Conservation (phyloP, 768 basidiomycete species). For the Suillus americanus region DNA sequence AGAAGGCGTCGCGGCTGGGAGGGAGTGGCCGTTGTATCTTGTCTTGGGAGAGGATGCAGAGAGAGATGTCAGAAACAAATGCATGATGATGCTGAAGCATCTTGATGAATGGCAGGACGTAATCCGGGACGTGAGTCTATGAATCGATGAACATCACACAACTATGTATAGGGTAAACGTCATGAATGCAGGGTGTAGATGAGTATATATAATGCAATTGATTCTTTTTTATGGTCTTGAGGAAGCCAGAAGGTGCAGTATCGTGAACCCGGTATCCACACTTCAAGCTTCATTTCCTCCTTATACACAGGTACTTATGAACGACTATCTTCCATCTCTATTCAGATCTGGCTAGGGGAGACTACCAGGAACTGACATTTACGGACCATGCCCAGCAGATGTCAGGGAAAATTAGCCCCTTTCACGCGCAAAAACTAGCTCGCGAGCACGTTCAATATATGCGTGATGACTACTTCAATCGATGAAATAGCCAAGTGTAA, state of each 20-base stretch:
- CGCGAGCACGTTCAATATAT: not conserved
- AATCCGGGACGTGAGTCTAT: slow-evolving; percentile 41
- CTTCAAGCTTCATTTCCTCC: not conserved
- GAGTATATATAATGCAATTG: not conserved
- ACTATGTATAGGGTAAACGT: not conserved
- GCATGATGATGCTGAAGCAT: slow-evolving; percentile 39
- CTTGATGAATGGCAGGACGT: slow-evolving; percentile 59
- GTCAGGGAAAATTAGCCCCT: slow-evolving; percentile 12
- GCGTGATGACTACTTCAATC: not conserved
- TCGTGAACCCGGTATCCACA: not conserved
- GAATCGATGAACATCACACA: slow-evolving; percentile 21
- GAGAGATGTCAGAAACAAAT: slow-evolving; percentile 49
- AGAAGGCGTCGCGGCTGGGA: slow-evolving; percentile 49
- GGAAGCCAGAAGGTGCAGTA: not conserved
- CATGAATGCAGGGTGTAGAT: not conserved
- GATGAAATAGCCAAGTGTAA: not conserved
- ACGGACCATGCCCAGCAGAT: not conserved
- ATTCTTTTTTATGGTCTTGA: not conserved
- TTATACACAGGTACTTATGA: not conserved
- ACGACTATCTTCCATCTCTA: not conserved
- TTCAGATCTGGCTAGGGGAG: not conserved
- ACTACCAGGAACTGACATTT: not conserved
- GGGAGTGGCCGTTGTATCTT: slow-evolving; percentile 47
- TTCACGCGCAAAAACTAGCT: not conserved
- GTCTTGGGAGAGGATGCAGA: slow-evolving; percentile 56